Base-by-base conservation (phyloP, 1,284 basidiomycete genomes). In the Moesziomyces sp. region DNA sequence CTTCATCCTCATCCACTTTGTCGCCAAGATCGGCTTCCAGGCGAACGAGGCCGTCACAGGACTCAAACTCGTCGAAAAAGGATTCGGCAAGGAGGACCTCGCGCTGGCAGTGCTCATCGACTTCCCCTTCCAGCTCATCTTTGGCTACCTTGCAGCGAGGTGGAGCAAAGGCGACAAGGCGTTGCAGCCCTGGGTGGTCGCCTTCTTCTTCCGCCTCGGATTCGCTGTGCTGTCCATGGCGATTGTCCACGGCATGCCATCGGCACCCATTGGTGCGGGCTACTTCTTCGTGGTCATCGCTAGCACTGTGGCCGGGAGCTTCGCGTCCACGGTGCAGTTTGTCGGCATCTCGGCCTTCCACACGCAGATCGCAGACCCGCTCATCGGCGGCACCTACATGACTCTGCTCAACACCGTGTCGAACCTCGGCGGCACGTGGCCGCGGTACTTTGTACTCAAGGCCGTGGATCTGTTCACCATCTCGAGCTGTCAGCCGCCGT, bases 301-400 rank as follows among this genome's bases (percentile, higher is more conserved):
- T 1, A 91, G 93, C 72, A 98, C 94, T 0, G 90, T 99, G 19
- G 77, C 93, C 19, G 90, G 91, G 19, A 92, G 92, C 24, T 93
- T 99, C 82, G 89, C 94, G 1, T 95, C 93, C 55, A 99, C 97
- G 8, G 91, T 99, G 11, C 96, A 99, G 85, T 99, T 99, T 81
- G 96, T 98, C 21, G 95, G 96, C 18, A 95, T 99, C 75, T 93
- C 94, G 10, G 96, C 97, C 4, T 99, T 98, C 88, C 96, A 99
- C 83, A 98, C 95, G 2, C 91, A 93, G 66, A 92, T 99, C 53
- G 94, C 97, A 0, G 97, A 99, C 83, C 97, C 97, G 0, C 83
- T 97, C 16, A 98, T 99, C 67, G 97, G 97, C 30, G 97, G 82
- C 40, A 83, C 82, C 1, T 83, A 83, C 69, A 83, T 83, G 81